A percentile compares a stretch with the other conserved stretches of the same genome.
phyloP scores from a whole-genome alignment of 768 basidiomycete species.

The Suillus decipiens region DNA sequence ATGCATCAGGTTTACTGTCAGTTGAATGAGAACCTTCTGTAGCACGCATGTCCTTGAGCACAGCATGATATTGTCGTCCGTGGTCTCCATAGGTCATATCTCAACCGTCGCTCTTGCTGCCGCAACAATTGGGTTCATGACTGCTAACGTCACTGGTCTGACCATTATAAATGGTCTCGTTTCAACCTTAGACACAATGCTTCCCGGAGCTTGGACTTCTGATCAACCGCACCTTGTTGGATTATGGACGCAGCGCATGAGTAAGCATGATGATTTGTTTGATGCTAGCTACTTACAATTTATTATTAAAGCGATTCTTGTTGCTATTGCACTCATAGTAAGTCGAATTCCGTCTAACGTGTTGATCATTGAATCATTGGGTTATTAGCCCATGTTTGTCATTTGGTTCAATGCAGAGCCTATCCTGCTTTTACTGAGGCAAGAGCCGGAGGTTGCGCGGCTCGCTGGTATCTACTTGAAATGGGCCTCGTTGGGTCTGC shows the following conservation, averaged over 20 bases:
- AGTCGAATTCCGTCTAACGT: constrained; percentile 26
- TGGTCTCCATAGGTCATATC: constrained; percentile 90
- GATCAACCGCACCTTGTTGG: constrained; percentile 82
- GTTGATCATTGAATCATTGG: no score
- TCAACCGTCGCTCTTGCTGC: constrained; percentile 90
- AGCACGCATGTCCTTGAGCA: constrained; percentile 86
- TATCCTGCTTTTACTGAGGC: constrained; percentile 68
- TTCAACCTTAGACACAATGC: constrained; percentile 87
- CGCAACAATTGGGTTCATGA: constrained; percentile 73
- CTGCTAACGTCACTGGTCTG: constrained; percentile 54
- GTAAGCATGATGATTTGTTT: constrained; percentile 39
- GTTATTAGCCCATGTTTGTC: constrained; percentile 49
- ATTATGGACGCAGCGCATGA: constrained; percentile 89
- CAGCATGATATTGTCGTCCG: constrained; percentile 80
- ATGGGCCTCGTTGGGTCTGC: constrained; percentile 74
- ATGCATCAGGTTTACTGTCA: not conserved
- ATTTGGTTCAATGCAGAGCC: constrained; percentile 85
- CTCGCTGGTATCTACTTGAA: constrained; percentile 76
- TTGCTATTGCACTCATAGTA: constrained; percentile 59
- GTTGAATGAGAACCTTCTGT: constrained; percentile 1
- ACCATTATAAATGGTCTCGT: constrained; percentile 83
- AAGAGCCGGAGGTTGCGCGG: constrained; percentile 81
- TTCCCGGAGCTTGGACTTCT: constrained; percentile 95
- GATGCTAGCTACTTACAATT: not conserved
- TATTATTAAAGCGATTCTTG: constrained; percentile 51